A percentile compares a stretch with the other conserved stretches of the same genome.
These are phyloP conservation scores for Debaryomyces maramus DNA, from an alignment of 805 yeast species.

Conservation along the genomic window DNA sequence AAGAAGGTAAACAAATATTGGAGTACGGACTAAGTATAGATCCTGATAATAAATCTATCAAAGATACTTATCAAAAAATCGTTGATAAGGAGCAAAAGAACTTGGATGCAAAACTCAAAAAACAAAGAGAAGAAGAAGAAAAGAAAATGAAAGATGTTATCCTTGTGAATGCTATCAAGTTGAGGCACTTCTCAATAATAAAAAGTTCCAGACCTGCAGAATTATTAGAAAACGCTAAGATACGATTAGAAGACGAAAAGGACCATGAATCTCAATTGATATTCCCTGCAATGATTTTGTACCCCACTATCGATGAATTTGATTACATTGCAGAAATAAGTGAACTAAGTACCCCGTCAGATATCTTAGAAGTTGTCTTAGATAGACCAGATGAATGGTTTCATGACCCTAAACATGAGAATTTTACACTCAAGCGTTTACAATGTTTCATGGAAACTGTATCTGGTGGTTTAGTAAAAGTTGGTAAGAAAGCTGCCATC, in stretches of 20 bases:
- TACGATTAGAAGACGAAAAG: slow-evolving; percentile 59
- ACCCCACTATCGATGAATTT: slow-evolving; percentile 81
- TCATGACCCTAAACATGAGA: slow-evolving; percentile 56
- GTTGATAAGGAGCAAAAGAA: slow-evolving; percentile 34
- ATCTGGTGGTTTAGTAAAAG: slow-evolving; percentile 80
- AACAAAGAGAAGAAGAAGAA: slow-evolving; percentile 39
- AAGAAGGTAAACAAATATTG: slow-evolving; percentile 69
- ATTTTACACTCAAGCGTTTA: slow-evolving; percentile 58
- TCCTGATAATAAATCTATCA: slow-evolving; percentile 55
- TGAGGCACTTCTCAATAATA: slow-evolving; percentile 56
- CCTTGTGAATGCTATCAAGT: slow-evolving; percentile 57
- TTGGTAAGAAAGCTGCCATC: slow-evolving; percentile 73
- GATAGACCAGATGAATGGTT: slow-evolving; percentile 73
- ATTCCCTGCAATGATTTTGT: slow-evolving; percentile 78
- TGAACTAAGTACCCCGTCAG: slow-evolving; percentile 67
- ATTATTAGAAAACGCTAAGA: slow-evolving; percentile 48
- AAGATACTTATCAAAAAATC: slow-evolving; percentile 44
- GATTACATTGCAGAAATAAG: slow-evolving; percentile 77
- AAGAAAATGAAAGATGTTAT: slow-evolving; percentile 42
- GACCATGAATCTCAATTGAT: slow-evolving; percentile 77
- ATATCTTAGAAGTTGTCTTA: slow-evolving; percentile 56
- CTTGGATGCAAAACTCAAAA: slow-evolving; percentile 28
- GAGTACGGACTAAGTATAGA: slow-evolving; percentile 67
- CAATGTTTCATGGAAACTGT: slow-evolving; percentile 81
- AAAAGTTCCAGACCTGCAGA: slow-evolving; percentile 57